phyloP scores from a whole-genome alignment of 352 stramenopile species.

The Elongisporangium prolatum region DNA sequence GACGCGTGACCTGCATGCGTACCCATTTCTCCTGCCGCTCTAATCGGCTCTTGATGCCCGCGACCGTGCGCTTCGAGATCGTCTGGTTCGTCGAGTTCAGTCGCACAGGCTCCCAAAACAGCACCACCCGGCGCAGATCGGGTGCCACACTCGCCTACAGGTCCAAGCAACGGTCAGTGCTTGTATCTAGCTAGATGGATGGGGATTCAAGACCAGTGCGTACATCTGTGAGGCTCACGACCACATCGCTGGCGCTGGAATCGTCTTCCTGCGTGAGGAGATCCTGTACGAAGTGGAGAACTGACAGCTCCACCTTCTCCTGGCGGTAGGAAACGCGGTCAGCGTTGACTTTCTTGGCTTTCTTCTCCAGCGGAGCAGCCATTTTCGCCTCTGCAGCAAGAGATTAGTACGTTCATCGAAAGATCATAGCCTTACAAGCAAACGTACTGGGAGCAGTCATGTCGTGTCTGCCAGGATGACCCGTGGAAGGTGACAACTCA shows the following conservation, averaged over 20 bases:
- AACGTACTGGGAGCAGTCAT: constrained; percentile 41
- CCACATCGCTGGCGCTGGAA: constrained; percentile 45
- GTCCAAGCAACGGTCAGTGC: constrained; percentile 1
- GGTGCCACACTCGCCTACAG: constrained; percentile 58
- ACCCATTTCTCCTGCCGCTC: constrained; percentile 63
- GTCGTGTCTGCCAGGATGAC: constrained; percentile 30
- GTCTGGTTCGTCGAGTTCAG: constrained; percentile 64
- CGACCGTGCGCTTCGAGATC: constrained; percentile 73
- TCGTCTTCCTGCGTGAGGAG: constrained; percentile 63
- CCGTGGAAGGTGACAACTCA: constrained; percentile 43
- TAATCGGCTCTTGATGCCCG: constrained; percentile 57
- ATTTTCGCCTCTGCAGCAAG: constrained; percentile 59
- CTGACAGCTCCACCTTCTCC: constrained; percentile 59
- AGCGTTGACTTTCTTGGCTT: constrained; percentile 49
- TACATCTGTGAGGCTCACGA: constrained; percentile 71
- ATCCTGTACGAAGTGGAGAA: constrained; percentile 67
- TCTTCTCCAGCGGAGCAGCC: constrained; percentile 62
- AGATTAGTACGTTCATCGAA: too few species aligned
- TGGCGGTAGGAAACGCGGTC: constrained; percentile 72
- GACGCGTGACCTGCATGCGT: constrained; percentile 58
- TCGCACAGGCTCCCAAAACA: constrained; percentile 72
- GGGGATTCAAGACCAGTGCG: background rate
- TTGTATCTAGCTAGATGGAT: background rate
- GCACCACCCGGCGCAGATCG: constrained; percentile 56
- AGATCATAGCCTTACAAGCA: background rate